A percentile compares a stretch with the other conserved stretches of the same genome.
phyloP scores from a whole-genome alignment of 352 stramenopile species.

The Phytopythium litorale region DNA sequence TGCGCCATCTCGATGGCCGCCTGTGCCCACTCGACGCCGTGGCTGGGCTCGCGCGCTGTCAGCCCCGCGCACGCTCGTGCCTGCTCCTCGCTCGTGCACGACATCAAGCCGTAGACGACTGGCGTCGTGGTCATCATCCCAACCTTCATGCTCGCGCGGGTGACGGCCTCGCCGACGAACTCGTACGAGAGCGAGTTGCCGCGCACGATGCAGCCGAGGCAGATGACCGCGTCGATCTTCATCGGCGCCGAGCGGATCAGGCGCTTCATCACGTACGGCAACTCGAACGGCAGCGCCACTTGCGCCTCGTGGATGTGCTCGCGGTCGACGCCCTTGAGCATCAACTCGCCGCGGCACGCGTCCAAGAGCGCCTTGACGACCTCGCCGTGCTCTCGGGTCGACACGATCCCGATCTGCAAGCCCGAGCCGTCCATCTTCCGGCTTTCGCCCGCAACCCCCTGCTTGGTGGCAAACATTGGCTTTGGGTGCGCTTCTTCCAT shows the following conservation, averaged over 20 bases:
- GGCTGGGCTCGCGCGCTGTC: not conserved
- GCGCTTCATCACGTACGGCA: slow-evolving; percentile 28
- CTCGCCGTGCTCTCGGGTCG: slow-evolving; percentile 18
- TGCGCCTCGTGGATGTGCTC: slow-evolving; percentile 23
- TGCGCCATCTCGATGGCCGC: slow-evolving; percentile 90
- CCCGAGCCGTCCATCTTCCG: slow-evolving; percentile 17
- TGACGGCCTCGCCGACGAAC: slow-evolving; percentile 13
- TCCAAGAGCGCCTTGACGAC: slow-evolving; percentile 23
- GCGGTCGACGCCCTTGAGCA: slow-evolving; percentile 26
- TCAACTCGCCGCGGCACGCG: slow-evolving; percentile 26
- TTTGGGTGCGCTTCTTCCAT: not conserved
- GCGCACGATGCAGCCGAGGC: slow-evolving; percentile 4
- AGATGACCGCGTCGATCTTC: slow-evolving; percentile 17
- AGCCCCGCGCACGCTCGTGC: slow-evolving; percentile 8
- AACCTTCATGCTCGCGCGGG: slow-evolving; percentile 14
- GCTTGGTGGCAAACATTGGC: slow-evolving; percentile 23
- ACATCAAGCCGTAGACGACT: slow-evolving; percentile 14
- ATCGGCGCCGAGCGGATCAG: slow-evolving; percentile 11
- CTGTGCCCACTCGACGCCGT: slow-evolving; percentile 78
- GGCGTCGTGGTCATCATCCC: slow-evolving; percentile 12
- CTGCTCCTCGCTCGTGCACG: slow-evolving; percentile 8
- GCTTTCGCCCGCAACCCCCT: slow-evolving; percentile 21
- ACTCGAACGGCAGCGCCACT: slow-evolving; percentile 28
- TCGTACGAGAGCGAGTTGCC: slow-evolving; percentile 7
- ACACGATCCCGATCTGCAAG: slow-evolving; percentile 27